Evolutionary conservation across 1,284 basidiomycete genomes (phyloP).

Genomic region (Ceratobasidium sp.): DNA sequence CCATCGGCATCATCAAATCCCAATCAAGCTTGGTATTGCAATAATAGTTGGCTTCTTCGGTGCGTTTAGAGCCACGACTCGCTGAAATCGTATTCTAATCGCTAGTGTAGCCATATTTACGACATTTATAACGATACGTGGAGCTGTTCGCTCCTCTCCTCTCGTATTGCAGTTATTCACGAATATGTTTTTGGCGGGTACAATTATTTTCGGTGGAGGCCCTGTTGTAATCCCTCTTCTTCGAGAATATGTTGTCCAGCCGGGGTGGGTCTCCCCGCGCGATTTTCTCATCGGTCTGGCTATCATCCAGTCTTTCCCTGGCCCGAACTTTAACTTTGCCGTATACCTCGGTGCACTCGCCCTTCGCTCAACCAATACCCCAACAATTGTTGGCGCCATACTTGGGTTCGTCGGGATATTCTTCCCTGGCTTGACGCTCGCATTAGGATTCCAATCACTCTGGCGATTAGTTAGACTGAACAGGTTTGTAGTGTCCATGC

Average conservation of each 20-base stretch:
- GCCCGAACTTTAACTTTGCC: constrained; percentile 70
- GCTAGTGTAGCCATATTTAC: constrained; percentile 50
- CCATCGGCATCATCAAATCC: constrained; percentile 3
- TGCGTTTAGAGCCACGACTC: neutral
- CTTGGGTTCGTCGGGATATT: constrained; percentile 64
- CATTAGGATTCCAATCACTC: constrained; percentile 62
- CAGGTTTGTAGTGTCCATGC: constrained; percentile 55
- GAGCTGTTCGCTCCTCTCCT: constrained; percentile 50
- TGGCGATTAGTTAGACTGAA: constrained; percentile 60
- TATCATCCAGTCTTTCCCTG: constrained; percentile 64
- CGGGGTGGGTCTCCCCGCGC: constrained; percentile 62
- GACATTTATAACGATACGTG: constrained; percentile 53
- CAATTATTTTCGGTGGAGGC: constrained; percentile 69
- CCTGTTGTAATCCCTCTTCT: constrained; percentile 69
- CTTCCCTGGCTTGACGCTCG: constrained; percentile 63
- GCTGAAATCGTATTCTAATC: constrained; percentile 26
- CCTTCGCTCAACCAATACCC: constrained; percentile 49
- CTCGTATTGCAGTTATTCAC: constrained; percentile 56
- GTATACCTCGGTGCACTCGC: constrained; percentile 65
- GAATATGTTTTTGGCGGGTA: constrained; percentile 60
- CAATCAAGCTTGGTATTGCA: constrained; percentile 30
- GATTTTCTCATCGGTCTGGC: constrained; percentile 70
- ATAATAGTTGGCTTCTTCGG: constrained; percentile 43
- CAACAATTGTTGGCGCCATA: constrained; percentile 58
- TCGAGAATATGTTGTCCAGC: constrained; percentile 65